Base-by-base conservation (phyloP, 2,329 filamentous ascomycete species). In the Simplicillium aogashimaense region DNA sequence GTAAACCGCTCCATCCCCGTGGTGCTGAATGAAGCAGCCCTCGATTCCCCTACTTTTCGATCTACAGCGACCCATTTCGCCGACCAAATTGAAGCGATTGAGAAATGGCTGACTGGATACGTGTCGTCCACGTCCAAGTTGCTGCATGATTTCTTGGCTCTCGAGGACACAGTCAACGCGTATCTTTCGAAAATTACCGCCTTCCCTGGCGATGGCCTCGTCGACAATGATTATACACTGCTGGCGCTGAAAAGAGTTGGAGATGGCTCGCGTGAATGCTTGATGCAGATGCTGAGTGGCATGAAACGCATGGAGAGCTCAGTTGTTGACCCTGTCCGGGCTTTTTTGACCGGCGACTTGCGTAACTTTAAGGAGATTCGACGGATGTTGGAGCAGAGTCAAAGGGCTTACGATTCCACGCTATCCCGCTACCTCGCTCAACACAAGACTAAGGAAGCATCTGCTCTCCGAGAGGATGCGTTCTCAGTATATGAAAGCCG, bases 11-110 rank as follows among this genome's bases (percentile, higher is more conserved):
- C 67, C 28, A 69, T 78, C 43, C 87, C 92, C 35, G 89, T 97
- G 29, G 81, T 81, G 45, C 74, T 97, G 51, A 92, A 90, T 65
- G 92, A 98, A 74, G 92, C 92, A 38, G 85, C 88, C 15, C 83
- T 97, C 66, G 92, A 98, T 64, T 95, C 89, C 31, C 92, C 92
- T 18, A 94, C 89, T 29, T 97, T 97, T 61, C 86, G 92, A 48
- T 86, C 89, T 36, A 86, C 86, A 16, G 78, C 86, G 33, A 67
- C 83, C 36, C 87, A 95, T 65, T 95, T 95, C 57, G 75, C 79
- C 47, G 92, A 97, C 49, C 90, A 98, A 66, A 78, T 95, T 53
- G 92, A 97, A 49, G 74, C 79, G 41, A 76, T 97, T 44, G 92
- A 97, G 63, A 80, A 78, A 72, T 98, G 92, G 92, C 83, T 98